Evolutionary conservation across 305 asterid genomes (phyloP).

Genomic region (Fraxinus velutina): DNA sequence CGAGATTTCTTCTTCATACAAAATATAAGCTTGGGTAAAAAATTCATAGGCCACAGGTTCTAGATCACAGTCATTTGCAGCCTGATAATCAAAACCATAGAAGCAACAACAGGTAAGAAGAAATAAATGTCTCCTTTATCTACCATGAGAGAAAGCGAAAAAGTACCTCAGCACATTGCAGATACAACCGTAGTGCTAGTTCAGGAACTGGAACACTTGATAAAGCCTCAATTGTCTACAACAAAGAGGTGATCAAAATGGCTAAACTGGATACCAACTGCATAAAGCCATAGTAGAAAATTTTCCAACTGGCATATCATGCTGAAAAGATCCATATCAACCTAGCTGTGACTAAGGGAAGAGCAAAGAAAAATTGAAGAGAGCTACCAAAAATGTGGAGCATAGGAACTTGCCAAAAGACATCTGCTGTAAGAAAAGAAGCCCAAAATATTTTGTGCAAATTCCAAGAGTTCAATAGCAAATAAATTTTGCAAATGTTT

Average conservation of each 20-base stretch:
- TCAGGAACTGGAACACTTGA: slow-evolving; percentile 83
- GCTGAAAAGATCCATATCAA: slow-evolving; percentile 12
- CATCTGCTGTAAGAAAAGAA: background rate
- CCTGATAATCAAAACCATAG: slow-evolving; percentile 53
- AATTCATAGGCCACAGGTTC: slow-evolving; percentile 99
- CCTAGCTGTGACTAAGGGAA: slow-evolving; percentile 14
- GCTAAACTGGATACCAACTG: slow-evolving; percentile 5
- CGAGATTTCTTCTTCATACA: slow-evolving; percentile 96
- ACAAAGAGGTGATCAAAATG: slow-evolving; percentile 22
- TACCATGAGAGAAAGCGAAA: slow-evolving; percentile 12
- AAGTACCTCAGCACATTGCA: slow-evolving; percentile 97
- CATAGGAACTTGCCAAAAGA: background rate
- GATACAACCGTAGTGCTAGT: slow-evolving; percentile 76
- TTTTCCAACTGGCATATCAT: slow-evolving; percentile 8
- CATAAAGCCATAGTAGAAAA: slow-evolving; percentile 9
- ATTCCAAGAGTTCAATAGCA: background rate
- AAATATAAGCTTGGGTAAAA: slow-evolving; percentile 93
- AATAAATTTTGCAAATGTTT: slow-evolving; percentile 6
- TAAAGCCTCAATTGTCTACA: slow-evolving; percentile 79
- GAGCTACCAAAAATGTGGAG: slow-evolving; percentile 6
- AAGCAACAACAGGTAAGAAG: slow-evolving; percentile 25
- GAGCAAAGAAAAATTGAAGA: background rate
- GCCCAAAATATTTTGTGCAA: background rate
- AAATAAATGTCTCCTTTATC: slow-evolving; percentile 16
- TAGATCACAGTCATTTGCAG: slow-evolving; percentile 89